Evolutionary conservation across 495 filamentous ascomycete genomes (phyloP), one percentile per base, ranked within the genome.

Genomic region (Niebla homalea): DNA sequence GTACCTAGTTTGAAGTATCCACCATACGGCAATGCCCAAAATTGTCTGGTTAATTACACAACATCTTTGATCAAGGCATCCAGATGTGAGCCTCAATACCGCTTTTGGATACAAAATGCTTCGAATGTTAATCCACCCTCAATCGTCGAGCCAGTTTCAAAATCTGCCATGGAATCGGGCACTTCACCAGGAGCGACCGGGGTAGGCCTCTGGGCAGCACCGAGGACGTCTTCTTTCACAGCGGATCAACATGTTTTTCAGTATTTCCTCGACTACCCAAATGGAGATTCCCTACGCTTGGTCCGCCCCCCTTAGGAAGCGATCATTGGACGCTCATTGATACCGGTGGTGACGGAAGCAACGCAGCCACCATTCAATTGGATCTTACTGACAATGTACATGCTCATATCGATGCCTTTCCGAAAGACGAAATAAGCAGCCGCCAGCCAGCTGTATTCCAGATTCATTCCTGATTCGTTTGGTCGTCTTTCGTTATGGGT

Each of bases 1-100:
- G 43, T 25, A 18, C 43, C 43, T 18, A 26, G 20, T 7, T 25
- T 46, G 18, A 19, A 5, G 20, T 46, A 25, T 29, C 43, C 43
- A 7, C 8, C 22, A 7, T 19, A 25, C 22, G 43, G 43, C 43
- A 46, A 29, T 29, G 16, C 43, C 8, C 10, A 46, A 7, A 46
- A 25, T 25, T 46, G 43, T 46, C 43, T 25, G 8, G 21, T 12
- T 7, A 18, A 5, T 6, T n/a, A 25, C 43, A 46, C 10, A 46
- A 46, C 32, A 19, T 46, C 43, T 46, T 46, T 25, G 32, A 46
- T 18, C 43, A 46, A 26, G 43, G 43, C 5, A 46, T 46, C 7
- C 43, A 46, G 23, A 46, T 25, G 23, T 25, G 43, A 26, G n/a
- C 18, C 14, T 7, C 21, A 10, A 19, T 25, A 21, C 16, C 36